Base-by-base conservation (phyloP, 164 flowering plant species). In the Tinospora cordifolia region DNA sequence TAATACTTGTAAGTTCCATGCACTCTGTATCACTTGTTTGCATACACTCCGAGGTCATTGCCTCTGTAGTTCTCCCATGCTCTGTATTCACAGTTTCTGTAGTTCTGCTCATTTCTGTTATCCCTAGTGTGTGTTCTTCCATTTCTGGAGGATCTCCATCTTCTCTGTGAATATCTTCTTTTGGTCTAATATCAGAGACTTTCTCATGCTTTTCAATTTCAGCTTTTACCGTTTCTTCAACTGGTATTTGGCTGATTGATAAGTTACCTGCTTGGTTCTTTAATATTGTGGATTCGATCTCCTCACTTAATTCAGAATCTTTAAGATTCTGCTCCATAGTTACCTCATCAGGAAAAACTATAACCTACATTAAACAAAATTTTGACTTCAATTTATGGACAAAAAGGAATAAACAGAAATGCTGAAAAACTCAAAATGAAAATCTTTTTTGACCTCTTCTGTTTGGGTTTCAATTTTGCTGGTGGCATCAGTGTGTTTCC, bases 11-110 rank as follows among this genome's bases (percentile, higher is more conserved):
- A 54, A 54, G 24, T 17, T n/a, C 60, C n/a, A 54, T 54, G 24
- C 47, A 69, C 40, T 72, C 63, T 13, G n/a, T 36, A 67, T 69
- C 67, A 63, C 71, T 63, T 74, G 62, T 40, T 67, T 71, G 46
- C 59, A 27, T 73, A 10, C 27, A 34, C 62, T 38, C 63, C 41
- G 49, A 25, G 68, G 49, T 71, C 36, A 15, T 21, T 54, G 24
- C 41, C 49, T 77, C 63, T 68, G 25, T 26, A 36, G 59, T 27
- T 49, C 41, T 38, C 17, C 69, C 62, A 15, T 75, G 70, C 71
- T 71, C 70, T 38, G 44, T 51, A 27, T 57, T 51, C 65, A 54
- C 62, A 54, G 39, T n/a, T 47, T 69, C 69, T 17, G 38, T 36
- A 41, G 44, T 60, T 67, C 47, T 58, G 34, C 22, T 24, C 49